Percentiles rank a stretch among this genome's conserved stretches.
Evolutionary conservation across 768 basidiomycete species (phyloP).

Genomic region (Boletus subcaerulescens): DNA sequence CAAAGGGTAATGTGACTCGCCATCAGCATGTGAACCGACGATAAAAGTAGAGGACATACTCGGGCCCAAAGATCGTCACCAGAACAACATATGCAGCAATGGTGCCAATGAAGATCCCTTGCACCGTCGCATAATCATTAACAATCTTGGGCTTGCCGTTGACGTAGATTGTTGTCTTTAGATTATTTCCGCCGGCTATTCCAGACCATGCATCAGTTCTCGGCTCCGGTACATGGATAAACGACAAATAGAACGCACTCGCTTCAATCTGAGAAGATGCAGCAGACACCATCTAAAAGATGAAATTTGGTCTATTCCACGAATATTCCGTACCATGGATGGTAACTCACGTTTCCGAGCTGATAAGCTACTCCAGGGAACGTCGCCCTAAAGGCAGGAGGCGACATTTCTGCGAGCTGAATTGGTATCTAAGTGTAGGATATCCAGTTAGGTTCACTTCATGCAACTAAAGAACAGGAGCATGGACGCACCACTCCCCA

Average conservation of each 20-base stretch:
- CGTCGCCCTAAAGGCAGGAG: constrained; percentile 84
- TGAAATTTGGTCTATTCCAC: background rate
- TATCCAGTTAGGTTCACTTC: background rate
- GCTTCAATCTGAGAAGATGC: constrained; percentile 59
- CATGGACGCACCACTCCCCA: constrained; percentile 72
- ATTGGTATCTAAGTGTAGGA: constrained; percentile 56
- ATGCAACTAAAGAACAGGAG: background rate
- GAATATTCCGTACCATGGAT: background rate
- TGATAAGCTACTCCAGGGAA: constrained; percentile 88
- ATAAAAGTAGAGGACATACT: constrained; percentile 42
- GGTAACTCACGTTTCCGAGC: constrained; percentile 55
- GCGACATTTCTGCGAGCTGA: constrained; percentile 79
- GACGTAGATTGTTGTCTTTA: constrained; percentile 47
- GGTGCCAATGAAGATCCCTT: constrained; percentile 85
- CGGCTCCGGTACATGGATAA: background rate
- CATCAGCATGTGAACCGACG: background rate
- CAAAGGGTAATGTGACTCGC: background rate
- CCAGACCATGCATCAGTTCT: background rate
- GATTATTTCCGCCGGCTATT: constrained; percentile 55
- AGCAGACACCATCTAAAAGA: constrained; percentile 55
- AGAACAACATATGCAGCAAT: constrained; percentile 76
- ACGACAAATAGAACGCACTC: constrained; percentile 10
- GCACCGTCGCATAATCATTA: constrained; percentile 70
- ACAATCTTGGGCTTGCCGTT: constrained; percentile 41
- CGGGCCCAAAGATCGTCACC: constrained; percentile 75